Conservation (phyloP, 2,329 filamentous ascomycete species). For the Beauveria sp. region DNA sequence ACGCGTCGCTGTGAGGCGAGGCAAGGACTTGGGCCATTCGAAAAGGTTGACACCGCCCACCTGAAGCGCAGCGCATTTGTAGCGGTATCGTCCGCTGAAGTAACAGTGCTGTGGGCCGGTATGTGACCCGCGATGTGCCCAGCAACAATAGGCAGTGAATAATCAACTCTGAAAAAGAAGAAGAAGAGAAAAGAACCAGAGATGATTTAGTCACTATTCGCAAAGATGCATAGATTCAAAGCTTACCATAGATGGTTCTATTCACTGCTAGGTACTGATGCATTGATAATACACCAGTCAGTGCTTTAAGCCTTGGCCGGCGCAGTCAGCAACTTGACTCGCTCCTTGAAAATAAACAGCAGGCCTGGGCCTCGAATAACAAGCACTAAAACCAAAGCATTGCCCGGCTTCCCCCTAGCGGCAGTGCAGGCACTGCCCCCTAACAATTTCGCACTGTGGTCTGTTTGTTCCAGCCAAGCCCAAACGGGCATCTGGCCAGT, state of each 20-base stretch:
- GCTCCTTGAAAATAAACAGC: background rate
- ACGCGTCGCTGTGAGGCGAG: background rate
- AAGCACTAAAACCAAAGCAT: background rate
- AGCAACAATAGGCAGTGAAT: background rate
- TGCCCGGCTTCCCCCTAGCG: background rate
- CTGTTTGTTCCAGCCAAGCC: constrained; percentile 2
- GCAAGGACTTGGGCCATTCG: no score
- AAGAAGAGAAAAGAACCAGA: background rate
- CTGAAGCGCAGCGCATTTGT: background rate
- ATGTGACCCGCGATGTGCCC: background rate
- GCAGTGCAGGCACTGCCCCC: background rate
- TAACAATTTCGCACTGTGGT: constrained; percentile 1
- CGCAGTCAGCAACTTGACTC: no score
- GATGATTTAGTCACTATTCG: background rate
- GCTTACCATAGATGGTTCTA: no score
- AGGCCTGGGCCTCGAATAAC: background rate
- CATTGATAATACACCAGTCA: background rate
- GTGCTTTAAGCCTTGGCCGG: no score
- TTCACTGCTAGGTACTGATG: background rate
- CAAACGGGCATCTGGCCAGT: background rate
- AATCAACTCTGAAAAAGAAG: background rate
- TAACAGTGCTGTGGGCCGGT: background rate
- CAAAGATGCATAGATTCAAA: no score
- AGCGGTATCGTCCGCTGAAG: background rate
- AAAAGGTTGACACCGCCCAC: background rate